Base-by-base conservation (phyloP, 129 eudicot species). In the Flaveria linearis region DNA sequence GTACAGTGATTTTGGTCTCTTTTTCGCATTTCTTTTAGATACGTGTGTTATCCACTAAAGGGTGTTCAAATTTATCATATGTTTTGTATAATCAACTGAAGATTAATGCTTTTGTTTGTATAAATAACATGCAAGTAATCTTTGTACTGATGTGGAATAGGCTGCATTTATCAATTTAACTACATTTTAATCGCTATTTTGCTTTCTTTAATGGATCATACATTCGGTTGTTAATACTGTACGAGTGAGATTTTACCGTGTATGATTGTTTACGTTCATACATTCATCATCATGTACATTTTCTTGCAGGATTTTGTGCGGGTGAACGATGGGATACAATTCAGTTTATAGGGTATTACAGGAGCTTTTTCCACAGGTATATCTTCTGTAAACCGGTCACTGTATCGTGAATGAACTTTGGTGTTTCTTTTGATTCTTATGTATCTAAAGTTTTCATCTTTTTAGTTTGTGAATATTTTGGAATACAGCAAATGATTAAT, bases 351-450 rank as follows among this genome's bases (percentile, higher is more conserved):
- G 25, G 76, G 69, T 75, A 10, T 80, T 93, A 73, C 77, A 26
- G 74, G 96, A 90, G 53, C 53, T 93, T 41, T 93, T 93, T 61
- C 98, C 96, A 4, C 87, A 88, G 96, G 98, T 90, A 83, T 66
- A 39, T 49, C 3, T 11, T 13, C 12, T 13, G 53, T 49, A 3
- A 11, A 53, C 2, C 30, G 22, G 63, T 57, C 1, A 18, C 16
- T 49, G 13, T 45, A 10, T 43, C 47, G 49, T 45, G 53, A 0
- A 49, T 12, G 53, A 13, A 17, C n/a, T 12, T 49, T 14, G 15
- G 53, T 49, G 53, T 49, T 49, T 49, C 13, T 49, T 47, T 11
- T 49, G 17, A 49, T 49, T 49, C n/a, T 13, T 49, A 4, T 49
- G n/a, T 49, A 49, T 3, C 14, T 49, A 14, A 49, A 49, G 2